Evolutionary conservation across 1,284 basidiomycete species (phyloP), one percentile per base, ranked within the genome.

Genomic region (Pyrrhoderma noxium): DNA sequence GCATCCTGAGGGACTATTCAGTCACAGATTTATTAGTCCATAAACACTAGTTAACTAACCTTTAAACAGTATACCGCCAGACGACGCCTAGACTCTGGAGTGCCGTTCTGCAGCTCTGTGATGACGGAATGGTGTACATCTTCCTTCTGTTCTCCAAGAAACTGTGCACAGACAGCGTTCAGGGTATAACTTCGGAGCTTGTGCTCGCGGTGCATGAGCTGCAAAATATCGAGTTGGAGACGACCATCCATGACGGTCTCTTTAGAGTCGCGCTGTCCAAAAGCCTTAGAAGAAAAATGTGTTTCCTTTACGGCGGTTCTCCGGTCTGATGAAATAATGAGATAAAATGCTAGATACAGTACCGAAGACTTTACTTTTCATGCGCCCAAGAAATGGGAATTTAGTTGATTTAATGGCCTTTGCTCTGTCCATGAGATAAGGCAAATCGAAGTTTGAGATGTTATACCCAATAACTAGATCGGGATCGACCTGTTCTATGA

Each of bases 111-210:
- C 27, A 98, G 70, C 47, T 96, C 93, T 0, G 93, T 96, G 61
- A 98, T 98, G 56, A 95, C 91, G 1, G 93, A 96, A 63, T 97
- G 85, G 62, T 97, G 93, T 19, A 97, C 93, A 59, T 97, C 93
- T 64, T 97, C 93, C 66, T 97, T 97, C 66, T 97, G 94, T 64
- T 97, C 94, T 23, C 91, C 92, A 2, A 97, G 73, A 68, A 97
- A 97, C 61, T 93, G 90, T 1, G 94, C 87, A 64, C 93, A 97
- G 45, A 97, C 93, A 1, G 93, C 87, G 65, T 97, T 97, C 57
- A 97, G 82, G 0, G 93, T 91, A 65, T 97, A 97, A 62, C 89
- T 93, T 22, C 94, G 83, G 3, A 97, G 72, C 63, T 97, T 97
- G 71, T 96, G 87, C 65, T 97, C 94, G 56, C 93, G 80, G 61